These are phyloP conservation scores for Diaporthe citri DNA, from an alignment of 2,329 filamentous ascomycete species.

Conservation along the genomic window DNA sequence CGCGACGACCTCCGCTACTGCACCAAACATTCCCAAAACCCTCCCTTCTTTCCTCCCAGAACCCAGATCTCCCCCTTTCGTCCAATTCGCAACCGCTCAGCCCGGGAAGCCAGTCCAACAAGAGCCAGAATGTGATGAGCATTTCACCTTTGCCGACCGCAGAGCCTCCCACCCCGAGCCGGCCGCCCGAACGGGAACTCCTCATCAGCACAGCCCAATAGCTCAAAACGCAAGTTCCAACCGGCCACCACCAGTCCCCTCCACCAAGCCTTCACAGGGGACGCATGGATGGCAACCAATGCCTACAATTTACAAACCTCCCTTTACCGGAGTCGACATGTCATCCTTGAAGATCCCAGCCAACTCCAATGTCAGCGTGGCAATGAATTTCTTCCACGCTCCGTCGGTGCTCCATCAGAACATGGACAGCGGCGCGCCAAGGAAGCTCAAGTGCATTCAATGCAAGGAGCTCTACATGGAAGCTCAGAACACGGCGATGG, in stretches of 20 bases:
- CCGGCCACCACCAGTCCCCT: neutral
- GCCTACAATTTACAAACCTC: neutral
- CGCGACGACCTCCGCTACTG: neutral
- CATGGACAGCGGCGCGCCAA: neutral
- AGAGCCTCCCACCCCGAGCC: neutral
- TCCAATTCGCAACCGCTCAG: no score
- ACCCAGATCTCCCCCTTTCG: neutral
- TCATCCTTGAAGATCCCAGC: neutral
- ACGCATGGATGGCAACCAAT: neutral
- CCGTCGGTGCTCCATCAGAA: neutral
- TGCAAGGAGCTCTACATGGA: neutral
- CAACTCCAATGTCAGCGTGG: neutral
- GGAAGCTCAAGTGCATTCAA: neutral
- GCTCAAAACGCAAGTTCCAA: no score
- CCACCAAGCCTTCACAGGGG: no score
- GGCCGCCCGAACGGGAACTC: neutral
- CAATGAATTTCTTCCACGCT: neutral
- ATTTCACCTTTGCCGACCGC: neutral
- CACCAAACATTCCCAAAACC: neutral
- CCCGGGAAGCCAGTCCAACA: no score
- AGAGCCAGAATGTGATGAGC: neutral
- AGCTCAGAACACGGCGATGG: neutral
- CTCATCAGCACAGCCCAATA: no score
- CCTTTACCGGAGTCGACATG: neutral
- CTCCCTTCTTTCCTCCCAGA: no score